Percentiles rank a stretch among this genome's conserved stretches.
Evolutionary conservation across 2,329 filamentous ascomycete species (phyloP).

Genomic region (Xylaria polymorpha): DNA sequence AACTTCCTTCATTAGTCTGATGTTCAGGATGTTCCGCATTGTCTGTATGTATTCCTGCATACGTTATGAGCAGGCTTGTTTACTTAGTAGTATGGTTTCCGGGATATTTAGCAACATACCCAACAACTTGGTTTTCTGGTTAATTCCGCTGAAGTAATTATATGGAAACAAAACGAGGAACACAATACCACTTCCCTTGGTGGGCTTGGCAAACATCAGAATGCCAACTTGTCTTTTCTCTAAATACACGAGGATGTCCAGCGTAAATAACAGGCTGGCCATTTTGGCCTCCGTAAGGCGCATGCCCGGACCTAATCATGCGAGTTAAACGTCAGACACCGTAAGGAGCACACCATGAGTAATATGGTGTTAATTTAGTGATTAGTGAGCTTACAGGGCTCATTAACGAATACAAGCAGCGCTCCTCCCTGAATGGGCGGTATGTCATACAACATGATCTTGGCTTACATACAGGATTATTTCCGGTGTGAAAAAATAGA

Average conservation of each 20-base stretch:
- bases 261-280: background rate
- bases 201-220: background rate
- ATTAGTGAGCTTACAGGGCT: conserved; percentile 15
- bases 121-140: conserved; percentile 6
- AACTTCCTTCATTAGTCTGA: conserved; percentile 16
- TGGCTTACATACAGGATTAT: conserved; percentile 3
- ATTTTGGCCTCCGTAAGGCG: background rate
- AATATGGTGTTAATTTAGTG: background rate
- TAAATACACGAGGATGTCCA: background rate
- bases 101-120: background rate
- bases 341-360: background rate
- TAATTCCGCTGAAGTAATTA: background rate
- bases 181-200: background rate
- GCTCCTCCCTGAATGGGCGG: background rate
- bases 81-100: background rate
- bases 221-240: conserved; percentile 2
- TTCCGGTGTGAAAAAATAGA: background rate
- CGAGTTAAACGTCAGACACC: background rate
- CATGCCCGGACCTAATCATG: background rate
- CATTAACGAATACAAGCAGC: background rate
- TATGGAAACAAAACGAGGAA: conserved; percentile 2
- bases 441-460: conserved; percentile 1
- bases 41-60: conserved; percentile 20
- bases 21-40: conserved; percentile 31
- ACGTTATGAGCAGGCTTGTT: background rate